Conservation (phyloP, 2,329 filamentous ascomycete species). For the Penicillium psychrosexuale region DNA sequence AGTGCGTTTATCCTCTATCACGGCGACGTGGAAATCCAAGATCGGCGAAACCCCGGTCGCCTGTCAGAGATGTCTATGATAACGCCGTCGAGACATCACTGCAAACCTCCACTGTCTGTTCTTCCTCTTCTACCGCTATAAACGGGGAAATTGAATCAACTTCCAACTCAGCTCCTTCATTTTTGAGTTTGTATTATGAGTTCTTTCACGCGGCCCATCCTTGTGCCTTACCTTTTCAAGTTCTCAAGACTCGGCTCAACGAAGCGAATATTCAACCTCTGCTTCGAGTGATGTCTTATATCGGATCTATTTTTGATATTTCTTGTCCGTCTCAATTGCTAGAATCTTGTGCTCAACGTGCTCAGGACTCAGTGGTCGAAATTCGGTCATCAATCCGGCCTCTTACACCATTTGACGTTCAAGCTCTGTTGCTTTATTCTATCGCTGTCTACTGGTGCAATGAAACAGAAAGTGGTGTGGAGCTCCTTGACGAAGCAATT, state of each 20-base stretch:
- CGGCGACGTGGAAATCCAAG: slow-evolving; percentile 38
- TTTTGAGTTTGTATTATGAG: neutral
- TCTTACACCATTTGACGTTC: slow-evolving; percentile 15
- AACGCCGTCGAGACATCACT: neutral
- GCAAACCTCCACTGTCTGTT: neutral
- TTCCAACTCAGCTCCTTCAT: neutral
- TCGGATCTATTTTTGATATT: slow-evolving; percentile 5
- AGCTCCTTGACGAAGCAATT: slow-evolving; percentile 12
- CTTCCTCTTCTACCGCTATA: neutral
- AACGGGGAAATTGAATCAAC: neutral
- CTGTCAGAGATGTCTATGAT: neutral
- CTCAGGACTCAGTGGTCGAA: neutral
- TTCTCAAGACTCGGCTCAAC: neutral
- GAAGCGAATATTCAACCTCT: neutral
- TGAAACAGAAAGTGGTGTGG: slow-evolving; percentile 5
- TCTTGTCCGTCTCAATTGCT: neutral
- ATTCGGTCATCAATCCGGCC: neutral
- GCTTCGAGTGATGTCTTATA: slow-evolving; percentile 1
- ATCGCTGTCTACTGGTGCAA: slow-evolving; percentile 20
- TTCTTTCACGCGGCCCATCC: slow-evolving; percentile 7
- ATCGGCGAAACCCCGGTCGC: neutral
- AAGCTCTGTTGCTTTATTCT: slow-evolving; percentile 23
- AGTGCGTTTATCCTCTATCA: slow-evolving; percentile 49
- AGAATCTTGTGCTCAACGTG: neutral
- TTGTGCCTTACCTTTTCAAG: neutral